Percentiles rank a stretch among this genome's conserved stretches.
Evolutionary conservation across 2,329 filamentous ascomycete species (phyloP).

Genomic region (Aspergillus sp.): DNA sequence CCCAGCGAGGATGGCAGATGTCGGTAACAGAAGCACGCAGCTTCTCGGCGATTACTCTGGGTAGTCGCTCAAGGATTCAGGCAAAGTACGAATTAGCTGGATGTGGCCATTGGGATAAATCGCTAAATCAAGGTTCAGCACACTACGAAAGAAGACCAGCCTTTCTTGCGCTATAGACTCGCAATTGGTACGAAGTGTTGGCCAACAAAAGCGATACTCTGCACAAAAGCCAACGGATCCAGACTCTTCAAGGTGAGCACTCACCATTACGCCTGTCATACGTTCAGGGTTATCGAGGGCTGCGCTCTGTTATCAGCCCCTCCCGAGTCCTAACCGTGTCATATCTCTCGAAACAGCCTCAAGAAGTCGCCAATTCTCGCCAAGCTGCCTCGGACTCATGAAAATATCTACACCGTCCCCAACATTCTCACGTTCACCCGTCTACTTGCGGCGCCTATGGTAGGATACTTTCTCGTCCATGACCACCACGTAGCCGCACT

Average conservation of each 20-base stretch:
- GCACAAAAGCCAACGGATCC: slow-evolving; percentile 25
- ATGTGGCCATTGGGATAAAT: not conserved
- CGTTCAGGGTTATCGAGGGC: not conserved
- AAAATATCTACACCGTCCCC: slow-evolving; percentile 96
- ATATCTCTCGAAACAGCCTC: slow-evolving; percentile 22
- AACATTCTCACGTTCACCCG: slow-evolving; percentile 90
- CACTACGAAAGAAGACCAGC: slow-evolving; percentile 4
- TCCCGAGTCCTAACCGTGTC: slow-evolving; percentile 2
- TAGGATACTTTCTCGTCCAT: slow-evolving; percentile 86
- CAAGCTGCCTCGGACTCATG: slow-evolving; percentile 53
- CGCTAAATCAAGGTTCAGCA: not conserved
- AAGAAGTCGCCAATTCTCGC: slow-evolving; percentile 38
- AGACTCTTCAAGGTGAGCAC: slow-evolving; percentile 22
- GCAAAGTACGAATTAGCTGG: slow-evolving; percentile 3
- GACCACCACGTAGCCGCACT: slow-evolving; percentile 78
- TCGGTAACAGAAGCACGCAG: not conserved
- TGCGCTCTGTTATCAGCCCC: not conserved
- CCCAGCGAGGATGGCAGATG: slow-evolving; percentile 10
- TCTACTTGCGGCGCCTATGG: slow-evolving; percentile 75
- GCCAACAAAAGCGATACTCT: slow-evolving; percentile 27
- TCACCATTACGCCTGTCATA: not conserved
- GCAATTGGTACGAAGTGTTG: slow-evolving; percentile 1
- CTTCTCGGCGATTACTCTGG: slow-evolving; percentile 13
- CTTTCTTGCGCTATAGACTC: not conserved
- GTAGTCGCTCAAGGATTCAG: not conserved